Percentiles rank a stretch among this genome's conserved stretches.
Conservation (phyloP, 139 green algal genomes). For the Zygnema circumcarinatum region DNA sequence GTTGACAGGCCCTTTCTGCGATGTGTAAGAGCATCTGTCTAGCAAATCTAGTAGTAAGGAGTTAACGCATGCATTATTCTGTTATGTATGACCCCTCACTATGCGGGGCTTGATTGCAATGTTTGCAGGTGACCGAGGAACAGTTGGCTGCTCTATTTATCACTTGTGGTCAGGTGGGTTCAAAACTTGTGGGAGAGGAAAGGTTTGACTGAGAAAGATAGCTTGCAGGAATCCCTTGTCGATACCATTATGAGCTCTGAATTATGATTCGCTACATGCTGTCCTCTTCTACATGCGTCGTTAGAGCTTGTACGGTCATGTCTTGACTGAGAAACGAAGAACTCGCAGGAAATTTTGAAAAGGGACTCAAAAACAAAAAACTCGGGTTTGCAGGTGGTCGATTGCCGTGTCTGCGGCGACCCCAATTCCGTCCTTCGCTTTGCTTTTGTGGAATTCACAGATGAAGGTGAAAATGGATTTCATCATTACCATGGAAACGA, state of each 20-base stretch:
- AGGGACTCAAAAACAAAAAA: no score
- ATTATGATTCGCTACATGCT: no score
- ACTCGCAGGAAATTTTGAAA: no score
- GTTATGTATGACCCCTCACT: no score
- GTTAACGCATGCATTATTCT: no score
- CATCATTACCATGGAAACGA: no score
- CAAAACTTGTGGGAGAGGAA: neutral
- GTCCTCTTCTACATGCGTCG: no score
- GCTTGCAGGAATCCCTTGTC: neutral
- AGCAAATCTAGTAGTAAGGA: no score
- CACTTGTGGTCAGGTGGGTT: conserved; percentile 58
- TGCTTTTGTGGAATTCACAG: conserved; percentile 92
- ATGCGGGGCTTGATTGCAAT: no score
- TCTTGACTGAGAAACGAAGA: no score
- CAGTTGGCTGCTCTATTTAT: conserved; percentile 63
- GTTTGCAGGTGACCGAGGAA: conserved; percentile 63
- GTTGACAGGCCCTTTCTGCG: neutral
- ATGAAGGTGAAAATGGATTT: no score
- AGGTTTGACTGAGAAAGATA: neutral
- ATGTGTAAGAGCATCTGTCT: neutral
- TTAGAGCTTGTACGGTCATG: no score
- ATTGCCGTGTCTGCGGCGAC: conserved; percentile 94
- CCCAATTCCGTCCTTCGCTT: conserved; percentile 90
- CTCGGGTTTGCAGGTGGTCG: conserved; percentile 67
- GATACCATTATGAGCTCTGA: conserved; percentile 6